A percentile compares a stretch with the other conserved stretches of the same genome.
phyloP scores from a whole-genome alignment of 2,329 filamentous ascomycete genomes.

The Calycina herbarum region DNA sequence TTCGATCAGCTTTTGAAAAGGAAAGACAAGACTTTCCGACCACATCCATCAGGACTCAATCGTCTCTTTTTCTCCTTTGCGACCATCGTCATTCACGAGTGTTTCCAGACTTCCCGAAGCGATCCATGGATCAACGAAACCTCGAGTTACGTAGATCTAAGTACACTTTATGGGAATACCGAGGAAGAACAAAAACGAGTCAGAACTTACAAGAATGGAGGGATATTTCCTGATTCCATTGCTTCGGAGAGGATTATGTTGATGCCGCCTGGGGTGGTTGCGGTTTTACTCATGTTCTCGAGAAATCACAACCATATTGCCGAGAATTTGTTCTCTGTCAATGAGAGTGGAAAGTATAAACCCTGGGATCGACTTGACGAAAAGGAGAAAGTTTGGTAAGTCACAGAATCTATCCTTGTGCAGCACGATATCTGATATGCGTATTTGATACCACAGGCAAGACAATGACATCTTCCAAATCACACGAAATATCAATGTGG shows the following conservation, averaged over 20 bases:
- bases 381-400: slow-evolving; percentile 42
- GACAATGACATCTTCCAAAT: slow-evolving; percentile 50
- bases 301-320: slow-evolving; percentile 48
- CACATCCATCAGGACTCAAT: slow-evolving; percentile 47
- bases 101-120: slow-evolving; percentile 45
- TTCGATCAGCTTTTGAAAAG: slow-evolving; percentile 47
- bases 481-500: slow-evolving; percentile 47
- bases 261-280: slow-evolving; percentile 48
- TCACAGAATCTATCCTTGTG: not conserved
- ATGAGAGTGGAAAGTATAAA: slow-evolving; percentile 46
- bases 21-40: slow-evolving; percentile 40
- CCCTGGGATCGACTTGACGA: slow-evolving; percentile 42
- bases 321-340: slow-evolving; percentile 42
- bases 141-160: slow-evolving; percentile 48
- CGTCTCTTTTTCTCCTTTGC: slow-evolving; percentile 49
- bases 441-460: slow-evolving; percentile 38
- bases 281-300: slow-evolving; percentile 45
- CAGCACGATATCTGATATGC: not conserved
- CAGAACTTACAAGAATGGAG: slow-evolving; percentile 45
- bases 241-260: slow-evolving; percentile 48
- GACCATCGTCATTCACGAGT: slow-evolving; percentile 49
- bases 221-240: slow-evolving; percentile 45
- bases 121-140: slow-evolving; percentile 48
- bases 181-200: slow-evolving; percentile 44
- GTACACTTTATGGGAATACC: slow-evolving; percentile 48